Evolutionary conservation across 1,284 basidiomycete genomes (phyloP).

Genomic region (Hemileia vastatrix): DNA sequence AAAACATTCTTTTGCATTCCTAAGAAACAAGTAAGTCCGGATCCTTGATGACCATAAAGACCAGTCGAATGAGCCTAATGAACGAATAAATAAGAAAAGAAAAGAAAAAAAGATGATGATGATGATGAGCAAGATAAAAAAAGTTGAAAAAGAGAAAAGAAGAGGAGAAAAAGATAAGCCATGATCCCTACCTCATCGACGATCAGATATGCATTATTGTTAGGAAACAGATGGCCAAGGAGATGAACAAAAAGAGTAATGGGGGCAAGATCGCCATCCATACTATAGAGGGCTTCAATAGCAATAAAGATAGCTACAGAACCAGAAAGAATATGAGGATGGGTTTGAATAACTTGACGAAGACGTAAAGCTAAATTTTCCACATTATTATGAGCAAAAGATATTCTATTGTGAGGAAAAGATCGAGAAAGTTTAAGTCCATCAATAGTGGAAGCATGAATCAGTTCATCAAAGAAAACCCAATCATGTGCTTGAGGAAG

Average conservation of each 20-base stretch:
- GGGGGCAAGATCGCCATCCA: slow-evolving; percentile 43
- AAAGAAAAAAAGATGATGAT: not conserved
- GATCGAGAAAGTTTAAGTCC: slow-evolving; percentile 66
- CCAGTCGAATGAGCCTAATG: slow-evolving; percentile 42
- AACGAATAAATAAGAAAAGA: slow-evolving; percentile 8
- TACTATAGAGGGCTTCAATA: slow-evolving; percentile 43
- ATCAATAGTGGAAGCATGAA: slow-evolving; percentile 87
- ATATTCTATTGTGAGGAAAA: slow-evolving; percentile 39
- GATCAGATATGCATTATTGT: slow-evolving; percentile 13
- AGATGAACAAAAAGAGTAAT: slow-evolving; percentile 27
- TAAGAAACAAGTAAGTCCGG: slow-evolving; percentile 1
- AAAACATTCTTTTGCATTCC: slow-evolving; percentile 25
- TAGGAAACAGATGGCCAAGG: slow-evolving; percentile 16
- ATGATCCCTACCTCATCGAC: slow-evolving; percentile 18
- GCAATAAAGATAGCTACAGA: slow-evolving; percentile 31
- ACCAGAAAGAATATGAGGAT: slow-evolving; percentile 7
- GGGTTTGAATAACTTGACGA: slow-evolving; percentile 23
- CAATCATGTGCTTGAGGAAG: slow-evolving; percentile 70
- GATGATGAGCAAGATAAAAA: not conserved
- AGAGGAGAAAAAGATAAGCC: not conserved
- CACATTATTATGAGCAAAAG: slow-evolving; percentile 70
- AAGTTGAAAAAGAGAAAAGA: not conserved
- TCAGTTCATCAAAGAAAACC: slow-evolving; percentile 73
- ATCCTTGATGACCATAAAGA: slow-evolving; percentile 31
- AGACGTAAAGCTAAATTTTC: slow-evolving; percentile 28